Base-by-base conservation (phyloP, 495 filamentous ascomycete genomes). In the Trichoderma reesei region DNA sequence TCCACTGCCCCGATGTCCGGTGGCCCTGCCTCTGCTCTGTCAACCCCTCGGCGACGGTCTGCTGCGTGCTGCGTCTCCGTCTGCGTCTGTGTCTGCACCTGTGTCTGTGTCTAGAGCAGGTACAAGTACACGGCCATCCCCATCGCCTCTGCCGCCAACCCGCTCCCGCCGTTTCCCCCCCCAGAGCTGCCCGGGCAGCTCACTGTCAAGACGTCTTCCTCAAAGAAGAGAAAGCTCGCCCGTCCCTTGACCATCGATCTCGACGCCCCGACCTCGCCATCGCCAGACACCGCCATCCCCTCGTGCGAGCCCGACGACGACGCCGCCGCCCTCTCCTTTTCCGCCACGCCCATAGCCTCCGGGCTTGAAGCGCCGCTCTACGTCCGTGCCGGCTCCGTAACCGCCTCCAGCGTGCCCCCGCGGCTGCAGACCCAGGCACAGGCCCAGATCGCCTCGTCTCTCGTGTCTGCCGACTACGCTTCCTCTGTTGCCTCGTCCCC, bases 211-310 rank as follows among this genome's bases (percentile, higher is more conserved):
- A 92, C 89, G 90, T 89, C 90, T 85, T 90, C 88, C 78, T 82
- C 82, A 82, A 95, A 95, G 88, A 91, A 91, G 86, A 84, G 90
- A 75, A 91, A 88, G 83, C 83, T 92, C 76, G 83, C 82, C 79
- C 80, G 80, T 70, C 82, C 79, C 51, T 56, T 34, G 51, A 56
- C 51, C 20, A 56, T 56, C 20, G 51, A 56, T 34, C 20, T 34
- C 34, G 51, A 56, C 31, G 31, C 14, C 51, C 26, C 20, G 42
- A n/a, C 42, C 51, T 56, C 51, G 18, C 70, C 66, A 65, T 65
- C 59, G 67, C 63, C 72, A 59, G 80, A 83, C 64, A 75, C 74
- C 66, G 77, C 78, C 65, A 72, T 84, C 63, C 75, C 74, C 66
- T 79, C 78, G 51, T 79, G 77, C 67, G 78, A 80, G 70, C 41